Conservation (phyloP, 768 basidiomycete genomes). For the Dacryopinax primogenitus region DNA sequence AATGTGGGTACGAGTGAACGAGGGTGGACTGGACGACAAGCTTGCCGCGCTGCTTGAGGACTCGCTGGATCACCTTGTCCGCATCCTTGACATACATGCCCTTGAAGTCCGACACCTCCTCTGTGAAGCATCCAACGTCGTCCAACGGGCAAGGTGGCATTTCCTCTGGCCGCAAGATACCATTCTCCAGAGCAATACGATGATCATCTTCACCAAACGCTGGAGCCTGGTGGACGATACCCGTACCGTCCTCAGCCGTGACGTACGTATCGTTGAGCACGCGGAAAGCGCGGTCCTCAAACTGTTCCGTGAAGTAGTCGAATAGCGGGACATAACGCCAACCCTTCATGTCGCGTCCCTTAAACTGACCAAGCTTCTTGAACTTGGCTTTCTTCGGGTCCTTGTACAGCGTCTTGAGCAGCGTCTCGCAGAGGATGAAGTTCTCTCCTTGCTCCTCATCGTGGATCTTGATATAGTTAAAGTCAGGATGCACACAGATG, state of each 20-base stretch:
- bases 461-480: conserved; percentile 91
- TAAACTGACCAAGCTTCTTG: conserved; percentile 79
- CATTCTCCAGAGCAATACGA: conserved; percentile 74
- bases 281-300: conserved; percentile 77
- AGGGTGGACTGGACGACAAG: conserved; percentile 77
- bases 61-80: conserved; percentile 87
- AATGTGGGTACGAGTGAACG: conserved; percentile 90
- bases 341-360: conserved; percentile 85
- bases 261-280: conserved; percentile 89
- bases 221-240: conserved; percentile 97
- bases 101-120: conserved; percentile 76
- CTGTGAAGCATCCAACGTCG: conserved; percentile 75
- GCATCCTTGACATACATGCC: conserved; percentile 89
- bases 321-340: conserved; percentile 93
- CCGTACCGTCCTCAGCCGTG: conserved; percentile 84
- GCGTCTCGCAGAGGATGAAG: conserved; percentile 81
- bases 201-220: conserved; percentile 99
- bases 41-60: conserved; percentile 72
- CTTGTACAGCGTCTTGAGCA: conserved; percentile 83
- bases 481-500: conserved; percentile 92
- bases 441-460: conserved; percentile 75
- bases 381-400: conserved; percentile 94
- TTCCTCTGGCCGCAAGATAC: conserved; percentile 72
- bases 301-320: conserved; percentile 95
- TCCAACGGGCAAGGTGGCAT: conserved; percentile 95